Conservation (phyloP, 495 filamentous ascomycete genomes). For the Tuber borchii region DNA sequence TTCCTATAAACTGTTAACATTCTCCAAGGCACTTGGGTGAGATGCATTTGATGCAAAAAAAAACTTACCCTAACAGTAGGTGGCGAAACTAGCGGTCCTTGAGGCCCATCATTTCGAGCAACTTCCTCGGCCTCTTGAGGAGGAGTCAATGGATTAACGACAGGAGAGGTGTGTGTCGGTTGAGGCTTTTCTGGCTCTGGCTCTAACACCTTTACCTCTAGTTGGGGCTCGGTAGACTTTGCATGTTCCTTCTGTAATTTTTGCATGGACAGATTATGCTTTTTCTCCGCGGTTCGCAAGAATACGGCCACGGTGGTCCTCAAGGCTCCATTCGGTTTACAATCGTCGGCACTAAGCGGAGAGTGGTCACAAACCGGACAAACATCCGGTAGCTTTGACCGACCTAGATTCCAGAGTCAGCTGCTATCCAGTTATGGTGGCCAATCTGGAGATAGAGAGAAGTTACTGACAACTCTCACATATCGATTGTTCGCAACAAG, state of each 20-base stretch:
- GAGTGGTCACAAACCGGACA: slow-evolving; percentile 92
- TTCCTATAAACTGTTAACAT: slow-evolving; percentile 23
- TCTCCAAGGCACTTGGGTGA: not conserved
- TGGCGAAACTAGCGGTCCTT: slow-evolving; percentile 6
- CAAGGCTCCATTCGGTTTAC: slow-evolving; percentile 79
- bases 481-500: slow-evolving; percentile 92
- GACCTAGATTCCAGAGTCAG: slow-evolving; percentile 51
- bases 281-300: slow-evolving; percentile 80
- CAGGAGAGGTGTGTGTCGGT: slow-evolving; percentile 20
- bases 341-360: slow-evolving; percentile 75
- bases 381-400: slow-evolving; percentile 64
- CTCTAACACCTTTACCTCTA: slow-evolving; percentile 21
- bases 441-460: not conserved
- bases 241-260: slow-evolving; percentile 48
- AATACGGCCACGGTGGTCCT: slow-evolving; percentile 86
- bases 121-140: slow-evolving; percentile 29
- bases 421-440: slow-evolving; percentile 3
- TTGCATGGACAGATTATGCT: slow-evolving; percentile 56
- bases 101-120: slow-evolving; percentile 17
- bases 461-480: slow-evolving; percentile 74
- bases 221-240: slow-evolving; percentile 22
- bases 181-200: slow-evolving; percentile 22
- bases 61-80: slow-evolving; percentile 7
- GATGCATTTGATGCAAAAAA: slow-evolving; percentile 4
- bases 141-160: slow-evolving; percentile 32